phyloP scores from a whole-genome alignment of 345 rosid genomes.

The Ceriops decandra region DNA sequence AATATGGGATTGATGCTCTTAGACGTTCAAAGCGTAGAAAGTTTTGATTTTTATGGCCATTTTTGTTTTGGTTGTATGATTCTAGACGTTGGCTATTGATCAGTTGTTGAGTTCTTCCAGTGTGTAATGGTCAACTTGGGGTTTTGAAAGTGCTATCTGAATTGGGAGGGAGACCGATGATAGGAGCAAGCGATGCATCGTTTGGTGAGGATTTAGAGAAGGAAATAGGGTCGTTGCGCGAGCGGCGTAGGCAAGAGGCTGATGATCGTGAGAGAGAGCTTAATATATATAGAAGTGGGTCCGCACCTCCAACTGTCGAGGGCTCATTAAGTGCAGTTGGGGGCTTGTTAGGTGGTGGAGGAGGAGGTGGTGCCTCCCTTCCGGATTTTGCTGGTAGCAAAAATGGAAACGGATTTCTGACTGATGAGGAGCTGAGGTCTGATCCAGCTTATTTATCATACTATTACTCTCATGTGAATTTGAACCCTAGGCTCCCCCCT shows the following conservation, averaged over 20 bases:
- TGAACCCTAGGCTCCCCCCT: slow-evolving; percentile 92
- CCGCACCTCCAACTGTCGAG: slow-evolving; percentile 76
- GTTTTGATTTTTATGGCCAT: slow-evolving; percentile 23
- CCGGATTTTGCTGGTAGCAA: slow-evolving; percentile 39
- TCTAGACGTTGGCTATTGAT: slow-evolving; percentile 23
- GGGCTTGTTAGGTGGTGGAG: slow-evolving; percentile 50
- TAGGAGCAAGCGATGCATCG: slow-evolving; percentile 60
- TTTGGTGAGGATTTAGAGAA: slow-evolving; percentile 71
- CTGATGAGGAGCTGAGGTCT: slow-evolving; percentile 75
- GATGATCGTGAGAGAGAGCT: slow-evolving; percentile 62
- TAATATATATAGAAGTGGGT: slow-evolving; percentile 66
- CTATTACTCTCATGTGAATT: slow-evolving; percentile 68
- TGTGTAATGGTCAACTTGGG: slow-evolving; percentile 32
- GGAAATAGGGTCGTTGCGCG: slow-evolving; percentile 57
- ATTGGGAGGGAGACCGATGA: slow-evolving; percentile 58
- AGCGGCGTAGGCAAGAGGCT: slow-evolving; percentile 48
- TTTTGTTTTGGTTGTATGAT: slow-evolving; percentile 24
- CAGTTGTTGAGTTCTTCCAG: slow-evolving; percentile 13
- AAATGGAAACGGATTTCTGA: slow-evolving; percentile 40
- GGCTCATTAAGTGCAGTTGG: slow-evolving; percentile 62
- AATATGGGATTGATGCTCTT: slow-evolving; percentile 21
- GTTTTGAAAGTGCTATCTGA: slow-evolving; percentile 54
- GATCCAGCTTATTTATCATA: slow-evolving; percentile 69
- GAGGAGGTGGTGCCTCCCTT: slow-evolving; percentile 20
- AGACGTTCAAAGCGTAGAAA: slow-evolving; percentile 17